Conservation (phyloP, 164 flowering plant genomes). For the Tinospora cordifolia region DNA sequence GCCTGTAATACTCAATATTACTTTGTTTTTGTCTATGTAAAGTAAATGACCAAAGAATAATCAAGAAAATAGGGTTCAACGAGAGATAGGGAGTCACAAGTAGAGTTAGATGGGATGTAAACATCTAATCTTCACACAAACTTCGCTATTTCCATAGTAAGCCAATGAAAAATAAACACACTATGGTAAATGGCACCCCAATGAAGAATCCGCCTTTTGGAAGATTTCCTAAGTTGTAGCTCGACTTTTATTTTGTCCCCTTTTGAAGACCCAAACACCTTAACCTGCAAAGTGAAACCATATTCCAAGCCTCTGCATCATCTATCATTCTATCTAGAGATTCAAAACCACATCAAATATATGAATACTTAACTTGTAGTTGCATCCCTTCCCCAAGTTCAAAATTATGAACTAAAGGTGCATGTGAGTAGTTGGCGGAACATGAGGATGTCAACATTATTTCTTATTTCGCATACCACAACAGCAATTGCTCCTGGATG, state of each 20-base stretch:
- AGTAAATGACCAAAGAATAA: not conserved
- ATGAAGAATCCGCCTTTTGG: slow-evolving; percentile 31
- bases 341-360: not conserved
- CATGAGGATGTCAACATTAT: slow-evolving; percentile 15
- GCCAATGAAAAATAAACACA: not conserved
- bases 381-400: slow-evolving; percentile 31
- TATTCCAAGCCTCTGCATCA: not conserved
- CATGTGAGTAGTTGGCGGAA: slow-evolving; percentile 7
- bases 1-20: not conserved
- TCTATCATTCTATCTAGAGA: not conserved
- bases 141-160: not conserved
- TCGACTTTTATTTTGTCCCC: slow-evolving; percentile 26
- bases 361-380: slow-evolving; percentile 24
- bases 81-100: not conserved
- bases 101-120: not conserved
- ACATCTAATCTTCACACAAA: not conserved
- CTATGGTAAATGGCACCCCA: slow-evolving; percentile 39
- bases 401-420: slow-evolving; percentile 28
- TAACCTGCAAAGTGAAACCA: slow-evolving; percentile 19
- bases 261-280: slow-evolving; percentile 27
- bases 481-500: not conserved
- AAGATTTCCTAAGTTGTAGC: slow-evolving; percentile 31
- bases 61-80: not conserved
- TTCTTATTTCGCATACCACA: slow-evolving; percentile 7
- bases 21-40: not conserved